Base-by-base conservation (phyloP, 129 eudicot genomes). In the Tanacetum coccineum region DNA sequence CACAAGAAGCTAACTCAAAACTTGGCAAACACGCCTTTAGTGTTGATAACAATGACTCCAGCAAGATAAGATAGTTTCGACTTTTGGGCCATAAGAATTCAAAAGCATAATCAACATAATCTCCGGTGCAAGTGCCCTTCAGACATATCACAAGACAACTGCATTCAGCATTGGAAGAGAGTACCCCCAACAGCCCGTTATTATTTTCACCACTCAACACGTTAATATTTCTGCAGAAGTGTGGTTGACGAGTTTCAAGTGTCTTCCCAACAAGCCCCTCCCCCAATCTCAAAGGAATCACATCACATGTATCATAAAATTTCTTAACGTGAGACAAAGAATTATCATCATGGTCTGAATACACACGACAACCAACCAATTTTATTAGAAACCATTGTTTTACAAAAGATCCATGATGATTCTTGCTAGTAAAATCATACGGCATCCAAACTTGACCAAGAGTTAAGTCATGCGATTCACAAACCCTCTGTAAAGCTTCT, bases 1-100 rank as follows among this genome's bases (percentile, higher is more conserved):
- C 70, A 25, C 57, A 58, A 48, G 70, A 65, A 50, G 70, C 70
- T 22, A 13, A 48, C 55, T 65, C 49, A 20, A 65, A 65, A 48
- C 36, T 48, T 4, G 70, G 58, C 58, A 65, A 65, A 48, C 44
- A 46, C 15, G 5, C 26, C 44, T 28, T 47, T 13, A 65, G 70
- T 11, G 42, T 47, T 2, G 2, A 9, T 28, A 48, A 48, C 17
- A 65, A 18, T 4, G 13, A 7, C 44, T 65, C 58, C 44, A 22
- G 6, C 57, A 48, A 46, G 54, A 46, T 47, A 25, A 47, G 6
- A 46, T 21, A 26, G 58, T 65, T 2, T 39, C 39, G 42, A 1
- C 63, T 22, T 25, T 9, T 0, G 12, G 63, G 42, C 70, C 70
- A 65, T 39, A 65, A 20, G 45, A 65, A 48, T 12, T 65, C 70